These are phyloP conservation scores for Yamadazyma sp. DNA, from an alignment of 1,139 yeast genomes.

Conservation along the genomic window DNA sequence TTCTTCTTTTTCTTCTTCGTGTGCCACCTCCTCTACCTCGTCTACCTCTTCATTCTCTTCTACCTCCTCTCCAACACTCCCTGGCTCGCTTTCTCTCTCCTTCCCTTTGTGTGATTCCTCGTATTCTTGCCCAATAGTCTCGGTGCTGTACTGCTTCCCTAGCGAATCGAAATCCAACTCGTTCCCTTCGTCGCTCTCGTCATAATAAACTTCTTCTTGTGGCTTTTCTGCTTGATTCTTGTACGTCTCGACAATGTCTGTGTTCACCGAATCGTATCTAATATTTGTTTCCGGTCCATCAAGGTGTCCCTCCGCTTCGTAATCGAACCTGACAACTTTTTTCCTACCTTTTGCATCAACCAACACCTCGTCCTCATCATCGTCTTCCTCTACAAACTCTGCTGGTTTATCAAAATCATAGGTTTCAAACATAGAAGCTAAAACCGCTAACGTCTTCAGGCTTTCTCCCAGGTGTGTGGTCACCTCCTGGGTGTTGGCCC, in stretches of 20 bases:
- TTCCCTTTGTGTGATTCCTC: constrained; percentile 25
- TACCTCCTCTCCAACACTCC: constrained; percentile 4
- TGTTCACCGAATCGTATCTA: constrained; percentile 13
- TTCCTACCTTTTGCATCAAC: constrained; percentile 50
- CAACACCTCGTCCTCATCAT: constrained; percentile 46
- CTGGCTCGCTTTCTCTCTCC: constrained; percentile 4
- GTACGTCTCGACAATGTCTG: constrained; percentile 23
- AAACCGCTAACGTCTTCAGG: constrained; percentile 39
- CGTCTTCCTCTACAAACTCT: constrained; percentile 49
- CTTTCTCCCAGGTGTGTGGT: constrained; percentile 29
- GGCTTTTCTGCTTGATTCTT: constrained; percentile 24
- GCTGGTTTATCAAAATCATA: constrained; percentile 66
- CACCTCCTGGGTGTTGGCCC: constrained; percentile 18
- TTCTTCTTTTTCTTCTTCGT: neutral
- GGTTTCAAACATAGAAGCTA: constrained; percentile 51
- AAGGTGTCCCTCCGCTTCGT: constrained; percentile 32
- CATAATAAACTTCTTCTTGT: constrained; percentile 35
- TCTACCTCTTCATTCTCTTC: neutral
- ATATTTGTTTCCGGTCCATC: constrained; percentile 21
- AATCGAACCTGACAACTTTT: constrained; percentile 34
- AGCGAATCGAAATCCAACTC: constrained; percentile 31
- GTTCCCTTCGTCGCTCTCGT: constrained; percentile 45
- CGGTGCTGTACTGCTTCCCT: constrained; percentile 29
- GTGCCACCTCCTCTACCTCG: constrained; percentile 12
- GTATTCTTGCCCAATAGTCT: constrained; percentile 26